Evolutionary conservation across 768 basidiomycete genomes (phyloP).

Genomic region (Russula brevipes): DNA sequence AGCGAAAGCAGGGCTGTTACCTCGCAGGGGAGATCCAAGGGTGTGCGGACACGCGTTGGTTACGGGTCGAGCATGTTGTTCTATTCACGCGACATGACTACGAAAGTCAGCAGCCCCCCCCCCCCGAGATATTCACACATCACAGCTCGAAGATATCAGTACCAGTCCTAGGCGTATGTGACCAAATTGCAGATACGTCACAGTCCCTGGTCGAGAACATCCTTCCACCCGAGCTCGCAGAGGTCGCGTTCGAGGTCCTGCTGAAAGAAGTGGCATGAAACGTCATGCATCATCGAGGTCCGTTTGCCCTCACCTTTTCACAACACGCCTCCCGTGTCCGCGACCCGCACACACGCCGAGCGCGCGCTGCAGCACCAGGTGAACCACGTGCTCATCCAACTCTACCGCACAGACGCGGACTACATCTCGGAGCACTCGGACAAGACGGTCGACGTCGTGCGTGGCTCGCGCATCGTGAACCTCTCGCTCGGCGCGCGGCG

Average conservation of each 20-base stretch:
- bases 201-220: constrained; percentile 54
- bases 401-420: constrained; percentile 73
- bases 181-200: constrained; percentile 61
- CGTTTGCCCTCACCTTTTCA: constrained; percentile 9
- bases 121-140: too few species aligned
- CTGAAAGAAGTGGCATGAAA: constrained; percentile 65
- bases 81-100: too few species aligned
- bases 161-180: constrained; percentile 26
- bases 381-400: constrained; percentile 80
- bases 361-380: constrained; percentile 55
- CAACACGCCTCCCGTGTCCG: constrained; percentile 39
- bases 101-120: too few species aligned
- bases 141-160: constrained; percentile 8
- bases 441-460: constrained; percentile 78
- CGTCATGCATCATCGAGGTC: constrained; percentile 70
- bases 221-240: constrained; percentile 52
- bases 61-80: too few species aligned
- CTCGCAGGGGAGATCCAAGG: too few species aligned
- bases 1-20: too few species aligned
- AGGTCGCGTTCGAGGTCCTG: constrained; percentile 52
- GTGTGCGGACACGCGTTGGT: too few species aligned
- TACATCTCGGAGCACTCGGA: constrained; percentile 86
- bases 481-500: constrained; percentile 77
- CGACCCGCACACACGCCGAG: constrained; percentile 61
- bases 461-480: constrained; percentile 71